These are phyloP conservation scores for Euphrasia arctica DNA, from an alignment of 305 asterid species.

Conservation along the genomic window DNA sequence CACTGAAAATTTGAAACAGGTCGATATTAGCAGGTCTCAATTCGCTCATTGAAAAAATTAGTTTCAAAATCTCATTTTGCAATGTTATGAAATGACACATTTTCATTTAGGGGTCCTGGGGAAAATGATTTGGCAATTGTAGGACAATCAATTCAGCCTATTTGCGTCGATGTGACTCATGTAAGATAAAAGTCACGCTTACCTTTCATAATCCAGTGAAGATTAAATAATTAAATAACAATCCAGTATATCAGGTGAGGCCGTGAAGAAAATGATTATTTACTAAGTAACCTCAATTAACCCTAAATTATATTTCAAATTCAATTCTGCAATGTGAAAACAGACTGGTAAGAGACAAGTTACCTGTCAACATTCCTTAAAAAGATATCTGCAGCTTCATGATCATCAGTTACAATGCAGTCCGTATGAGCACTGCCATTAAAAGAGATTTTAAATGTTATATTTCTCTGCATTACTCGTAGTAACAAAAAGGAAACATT, in stretches of 20 bases:
- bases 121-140: too few species aligned
- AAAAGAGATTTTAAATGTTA: constrained; percentile 24
- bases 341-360: constrained; percentile 16
- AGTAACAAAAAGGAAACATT: constrained; percentile 11
- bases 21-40: constrained; percentile 11
- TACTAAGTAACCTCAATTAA: background rate
- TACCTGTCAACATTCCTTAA: constrained; percentile 91
- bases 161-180: too few species aligned
- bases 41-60: background rate
- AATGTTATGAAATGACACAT: too few species aligned
- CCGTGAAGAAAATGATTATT: too few species aligned
- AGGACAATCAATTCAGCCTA: too few species aligned
- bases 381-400: constrained; percentile 68
- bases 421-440: constrained; percentile 88
- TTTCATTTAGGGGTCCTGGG: too few species aligned
- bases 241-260: too few species aligned
- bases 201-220: too few species aligned
- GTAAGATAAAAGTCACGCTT: too few species aligned
- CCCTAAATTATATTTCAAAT: constrained; percentile 5
- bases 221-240: too few species aligned
- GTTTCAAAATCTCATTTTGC: too few species aligned
- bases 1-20: constrained; percentile 42
- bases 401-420: constrained; percentile 76
- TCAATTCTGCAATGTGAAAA: constrained; percentile 6
- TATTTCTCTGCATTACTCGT: constrained; percentile 17